phyloP scores from a whole-genome alignment of 106 monocot species.

The Dendrobium officinale region DNA sequence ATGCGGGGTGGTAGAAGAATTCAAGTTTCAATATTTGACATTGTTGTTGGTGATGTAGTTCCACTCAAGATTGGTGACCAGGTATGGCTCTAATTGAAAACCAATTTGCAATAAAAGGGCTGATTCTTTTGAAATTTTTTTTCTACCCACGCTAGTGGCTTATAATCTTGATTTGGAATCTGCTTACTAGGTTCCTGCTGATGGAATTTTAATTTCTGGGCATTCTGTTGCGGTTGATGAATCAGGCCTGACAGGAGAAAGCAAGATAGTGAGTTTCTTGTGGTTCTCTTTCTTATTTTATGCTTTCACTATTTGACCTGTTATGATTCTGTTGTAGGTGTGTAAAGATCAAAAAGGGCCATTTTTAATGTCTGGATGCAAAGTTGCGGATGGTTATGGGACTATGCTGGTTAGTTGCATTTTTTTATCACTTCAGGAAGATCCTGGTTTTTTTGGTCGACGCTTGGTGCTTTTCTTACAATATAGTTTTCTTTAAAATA shows the following conservation, averaged over 20 bases:
- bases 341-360: constrained; percentile 67
- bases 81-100: constrained; percentile 21
- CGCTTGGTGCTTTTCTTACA: background rate
- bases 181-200: constrained; percentile 70
- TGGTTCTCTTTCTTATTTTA: background rate
- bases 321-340: constrained; percentile 25
- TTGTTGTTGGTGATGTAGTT: constrained; percentile 70
- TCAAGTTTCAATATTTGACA: constrained; percentile 57
- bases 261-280: constrained; percentile 56
- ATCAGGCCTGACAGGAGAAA: constrained; percentile 97
- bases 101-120: no score
- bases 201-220: constrained; percentile 70
- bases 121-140: background rate
- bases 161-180: background rate
- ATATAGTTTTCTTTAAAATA: background rate
- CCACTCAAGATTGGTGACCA: constrained; percentile 80
- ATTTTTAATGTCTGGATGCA: constrained; percentile 90
- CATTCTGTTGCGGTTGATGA: constrained; percentile 84
- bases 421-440: background rate
- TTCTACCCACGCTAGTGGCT: background rate
- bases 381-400: constrained; percentile 87
- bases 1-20: constrained; percentile 40
- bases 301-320: background rate
- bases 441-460: background rate
- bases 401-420: constrained; percentile 60